phyloP scores from a whole-genome alignment of 495 filamentous ascomycete species.

The Aspergillus incahuasiensis region DNA sequence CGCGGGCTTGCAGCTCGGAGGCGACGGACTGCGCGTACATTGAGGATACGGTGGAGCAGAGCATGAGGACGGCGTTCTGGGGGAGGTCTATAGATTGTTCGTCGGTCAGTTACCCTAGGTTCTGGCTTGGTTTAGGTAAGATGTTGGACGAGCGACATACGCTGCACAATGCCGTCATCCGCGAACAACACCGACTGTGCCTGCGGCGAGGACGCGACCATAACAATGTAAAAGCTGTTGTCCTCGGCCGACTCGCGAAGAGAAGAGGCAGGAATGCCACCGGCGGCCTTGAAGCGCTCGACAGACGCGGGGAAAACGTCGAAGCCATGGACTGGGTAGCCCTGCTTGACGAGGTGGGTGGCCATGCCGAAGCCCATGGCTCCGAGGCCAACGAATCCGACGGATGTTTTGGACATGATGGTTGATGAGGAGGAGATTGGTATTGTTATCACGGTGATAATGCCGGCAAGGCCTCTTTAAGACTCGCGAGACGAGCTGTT shows the following conservation, averaged over 20 bases:
- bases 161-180: constrained; percentile 50
- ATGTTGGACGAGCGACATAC: constrained; percentile 11
- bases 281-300: constrained; percentile 62
- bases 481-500: too few relatives aligned
- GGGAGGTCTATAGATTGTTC: constrained; percentile 36
- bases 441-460: too few relatives aligned
- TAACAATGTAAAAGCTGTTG: constrained; percentile 62
- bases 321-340: constrained; percentile 66
- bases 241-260: constrained; percentile 59
- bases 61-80: constrained; percentile 56
- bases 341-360: constrained; percentile 65
- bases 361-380: constrained; percentile 91
- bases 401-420: constrained; percentile 43
- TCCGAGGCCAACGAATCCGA: constrained; percentile 79
- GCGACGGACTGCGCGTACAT: constrained; percentile 59
- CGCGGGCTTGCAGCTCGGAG: constrained; percentile 45
- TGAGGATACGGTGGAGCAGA: constrained; percentile 72
- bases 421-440: neutral
- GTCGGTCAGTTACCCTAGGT: neutral
- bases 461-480: too few relatives aligned
- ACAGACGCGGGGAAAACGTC: constrained; percentile 72
- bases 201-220: constrained; percentile 75
- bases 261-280: constrained; percentile 57
- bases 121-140: too few relatives aligned
- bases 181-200: constrained; percentile 63